Conservation (phyloP, 805 yeast species). For the Candida palmyrensis region DNA sequence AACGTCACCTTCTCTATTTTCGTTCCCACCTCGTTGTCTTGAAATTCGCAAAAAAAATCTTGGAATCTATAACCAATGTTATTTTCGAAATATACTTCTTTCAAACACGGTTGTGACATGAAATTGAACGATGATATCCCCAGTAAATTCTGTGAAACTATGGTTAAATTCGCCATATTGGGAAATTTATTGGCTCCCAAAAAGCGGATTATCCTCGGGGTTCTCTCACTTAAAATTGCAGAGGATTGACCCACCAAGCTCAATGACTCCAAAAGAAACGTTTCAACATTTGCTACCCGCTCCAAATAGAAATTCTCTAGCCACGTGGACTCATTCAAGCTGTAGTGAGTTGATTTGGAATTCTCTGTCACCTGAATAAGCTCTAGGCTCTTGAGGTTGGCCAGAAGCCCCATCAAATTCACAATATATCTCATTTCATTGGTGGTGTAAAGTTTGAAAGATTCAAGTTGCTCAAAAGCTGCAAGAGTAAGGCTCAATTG, state of each 20-base stretch:
- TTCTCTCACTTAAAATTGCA: too few relatives aligned
- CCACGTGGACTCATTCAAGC: too few relatives aligned
- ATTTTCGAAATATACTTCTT: conserved; percentile 26
- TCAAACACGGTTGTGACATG: conserved; percentile 14
- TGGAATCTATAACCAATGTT: conserved; percentile 23
- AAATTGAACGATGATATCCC: too few relatives aligned
- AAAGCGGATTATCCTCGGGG: conserved; percentile 9
- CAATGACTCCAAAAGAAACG: too few relatives aligned
- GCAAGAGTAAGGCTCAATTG: too few relatives aligned
- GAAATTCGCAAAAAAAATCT: conserved; percentile 10
- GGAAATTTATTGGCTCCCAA: conserved; percentile 15
- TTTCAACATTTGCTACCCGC: too few relatives aligned
- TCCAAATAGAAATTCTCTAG: too few relatives aligned
- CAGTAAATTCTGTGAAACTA: conserved; percentile 29
- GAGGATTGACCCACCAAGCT: too few relatives aligned
- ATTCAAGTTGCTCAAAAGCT: conserved; percentile 15
- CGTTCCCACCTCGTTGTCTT: too few relatives aligned
- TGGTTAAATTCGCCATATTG: conserved; percentile 16
- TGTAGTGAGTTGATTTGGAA: background rate
- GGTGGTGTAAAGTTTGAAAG: conserved; percentile 23
- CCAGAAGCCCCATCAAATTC: conserved; percentile 18
- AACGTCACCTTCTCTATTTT: conserved; percentile 21
- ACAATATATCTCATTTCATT: conserved; percentile 16
- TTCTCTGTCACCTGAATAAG: conserved; percentile 9
- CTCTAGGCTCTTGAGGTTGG: conserved; percentile 18